Percentiles rank a stretch among this genome's conserved stretches.
Evolutionary conservation across 306 rosid genomes (phyloP).

Genomic region (Styphnolobium japonicum): DNA sequence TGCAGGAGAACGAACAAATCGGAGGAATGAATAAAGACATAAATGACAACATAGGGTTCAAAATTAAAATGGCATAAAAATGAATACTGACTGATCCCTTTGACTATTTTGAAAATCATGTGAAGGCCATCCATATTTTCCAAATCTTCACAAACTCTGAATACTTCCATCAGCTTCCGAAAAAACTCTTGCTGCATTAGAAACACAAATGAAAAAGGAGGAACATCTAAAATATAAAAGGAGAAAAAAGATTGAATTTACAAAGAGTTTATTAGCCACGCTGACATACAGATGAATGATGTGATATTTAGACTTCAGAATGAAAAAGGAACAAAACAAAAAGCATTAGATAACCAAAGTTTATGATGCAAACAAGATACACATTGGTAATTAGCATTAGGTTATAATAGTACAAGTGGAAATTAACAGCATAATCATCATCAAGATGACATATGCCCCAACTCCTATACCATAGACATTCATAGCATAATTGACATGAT

Average conservation of each 20-base stretch:
- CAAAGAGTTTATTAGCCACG: background rate
- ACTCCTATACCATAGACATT: background rate
- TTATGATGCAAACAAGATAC: background rate
- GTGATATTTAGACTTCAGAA: conserved; percentile 7
- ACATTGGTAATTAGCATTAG: background rate
- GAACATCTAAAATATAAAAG: background rate
- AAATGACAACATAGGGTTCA: conserved; percentile 1
- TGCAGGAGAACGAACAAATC: conserved; percentile 39
- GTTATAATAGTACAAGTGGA: background rate
- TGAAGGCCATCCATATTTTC: conserved; percentile 84
- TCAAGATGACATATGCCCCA: conserved; percentile 1
- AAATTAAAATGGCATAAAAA: conserved; percentile 9
- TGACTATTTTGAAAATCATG: conserved; percentile 87
- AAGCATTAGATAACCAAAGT: background rate
- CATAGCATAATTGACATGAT: background rate
- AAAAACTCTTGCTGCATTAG: conserved; percentile 77
- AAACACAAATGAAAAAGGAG: background rate
- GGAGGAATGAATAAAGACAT: conserved; percentile 9
- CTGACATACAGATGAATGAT: conserved; percentile 1
- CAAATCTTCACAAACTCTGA: conserved; percentile 75
- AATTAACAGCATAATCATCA: background rate
- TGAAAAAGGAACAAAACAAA: background rate
- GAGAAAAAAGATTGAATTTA: background rate
- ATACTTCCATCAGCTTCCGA: conserved; percentile 73
- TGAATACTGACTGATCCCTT: conserved; percentile 82